Conservation (phyloP, 2,329 filamentous ascomycete species). For the Macroventuria anomochaeta region DNA sequence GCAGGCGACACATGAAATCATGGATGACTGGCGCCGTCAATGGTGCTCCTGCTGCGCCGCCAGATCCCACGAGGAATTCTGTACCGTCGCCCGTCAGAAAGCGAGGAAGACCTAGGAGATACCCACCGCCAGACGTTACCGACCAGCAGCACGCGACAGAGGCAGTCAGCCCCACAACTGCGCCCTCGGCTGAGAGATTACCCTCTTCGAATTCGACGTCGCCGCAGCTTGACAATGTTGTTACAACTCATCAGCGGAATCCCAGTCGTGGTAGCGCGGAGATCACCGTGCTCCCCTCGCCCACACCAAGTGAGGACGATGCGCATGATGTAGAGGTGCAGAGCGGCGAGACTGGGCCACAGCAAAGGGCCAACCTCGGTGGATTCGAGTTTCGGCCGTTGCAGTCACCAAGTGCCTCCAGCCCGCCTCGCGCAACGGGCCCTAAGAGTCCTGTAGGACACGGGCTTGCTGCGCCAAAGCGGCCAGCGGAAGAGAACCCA, state of each 20-base stretch:
- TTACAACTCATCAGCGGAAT: conserved; percentile 13
- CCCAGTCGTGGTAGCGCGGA: conserved; percentile 1
- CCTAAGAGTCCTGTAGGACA: background rate
- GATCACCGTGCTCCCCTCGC: conserved; percentile 62
- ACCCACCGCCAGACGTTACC: conserved; percentile 6
- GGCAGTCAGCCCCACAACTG: background rate
- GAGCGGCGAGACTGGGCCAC: background rate
- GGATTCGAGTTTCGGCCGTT: background rate
- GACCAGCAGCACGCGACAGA: conserved; percentile 1
- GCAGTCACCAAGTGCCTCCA: background rate
- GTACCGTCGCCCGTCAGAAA: conserved; percentile 4
- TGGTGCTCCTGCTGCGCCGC: background rate
- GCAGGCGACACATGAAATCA: conserved; percentile 38
- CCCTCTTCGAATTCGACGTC: conserved; percentile 44
- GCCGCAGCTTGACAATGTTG: conserved; percentile 42
- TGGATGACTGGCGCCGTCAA: conserved; percentile 35
- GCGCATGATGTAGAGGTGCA: background rate
- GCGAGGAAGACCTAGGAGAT: conserved; percentile 22
- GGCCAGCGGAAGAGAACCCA: background rate
- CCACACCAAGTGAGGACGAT: conserved; percentile 66
- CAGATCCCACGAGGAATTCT: background rate
- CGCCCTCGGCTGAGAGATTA: conserved; percentile 18
- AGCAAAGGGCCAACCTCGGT: background rate
- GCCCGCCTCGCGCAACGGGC: background rate
- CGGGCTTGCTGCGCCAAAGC: background rate